Evolutionary conservation across 805 yeast species (phyloP).

Genomic region (Starmerella potacharoeniae): DNA sequence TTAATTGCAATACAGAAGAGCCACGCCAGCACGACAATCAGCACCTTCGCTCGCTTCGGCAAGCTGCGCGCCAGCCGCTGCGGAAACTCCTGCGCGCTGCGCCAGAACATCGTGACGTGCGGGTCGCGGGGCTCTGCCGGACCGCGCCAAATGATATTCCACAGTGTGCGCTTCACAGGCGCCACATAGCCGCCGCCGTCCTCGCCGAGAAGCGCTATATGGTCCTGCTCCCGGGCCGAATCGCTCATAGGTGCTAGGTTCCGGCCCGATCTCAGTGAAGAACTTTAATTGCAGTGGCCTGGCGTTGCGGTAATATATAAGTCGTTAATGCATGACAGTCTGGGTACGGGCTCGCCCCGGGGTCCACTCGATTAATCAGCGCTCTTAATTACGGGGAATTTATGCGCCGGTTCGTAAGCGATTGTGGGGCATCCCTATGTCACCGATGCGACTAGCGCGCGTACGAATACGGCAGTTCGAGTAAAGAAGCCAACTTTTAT

Average conservation of each 20-base stretch:
- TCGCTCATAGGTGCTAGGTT: not conserved
- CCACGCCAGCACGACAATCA: slow-evolving; percentile 9
- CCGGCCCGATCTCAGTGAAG: not conserved
- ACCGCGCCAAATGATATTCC: slow-evolving; percentile 5
- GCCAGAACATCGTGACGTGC: slow-evolving; percentile 12
- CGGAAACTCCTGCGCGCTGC: slow-evolving; percentile 12
- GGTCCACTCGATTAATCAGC: not conserved
- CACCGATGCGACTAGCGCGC: not conserved
- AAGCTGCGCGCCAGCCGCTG: slow-evolving; percentile 4
- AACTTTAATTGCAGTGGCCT: not conserved
- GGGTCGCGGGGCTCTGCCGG: slow-evolving; percentile 13
- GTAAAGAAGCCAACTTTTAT: too few relatives aligned
- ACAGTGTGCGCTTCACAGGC: not conserved
- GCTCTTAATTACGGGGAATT: too few relatives aligned
- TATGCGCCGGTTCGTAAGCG: too few relatives aligned
- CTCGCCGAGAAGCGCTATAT: not conserved
- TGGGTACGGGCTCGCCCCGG: not conserved
- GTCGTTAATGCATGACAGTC: not conserved
- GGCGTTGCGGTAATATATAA: not conserved
- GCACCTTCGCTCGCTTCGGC: slow-evolving; percentile 11
- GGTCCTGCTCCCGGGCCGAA: not conserved
- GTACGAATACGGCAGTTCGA: too few relatives aligned
- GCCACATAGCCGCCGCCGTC: not conserved
- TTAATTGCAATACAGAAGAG: slow-evolving; percentile 20
- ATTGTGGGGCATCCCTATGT: not conserved